Conservation (phyloP, 2,329 filamentous ascomycete species). For the Calonectria honghensis region DNA sequence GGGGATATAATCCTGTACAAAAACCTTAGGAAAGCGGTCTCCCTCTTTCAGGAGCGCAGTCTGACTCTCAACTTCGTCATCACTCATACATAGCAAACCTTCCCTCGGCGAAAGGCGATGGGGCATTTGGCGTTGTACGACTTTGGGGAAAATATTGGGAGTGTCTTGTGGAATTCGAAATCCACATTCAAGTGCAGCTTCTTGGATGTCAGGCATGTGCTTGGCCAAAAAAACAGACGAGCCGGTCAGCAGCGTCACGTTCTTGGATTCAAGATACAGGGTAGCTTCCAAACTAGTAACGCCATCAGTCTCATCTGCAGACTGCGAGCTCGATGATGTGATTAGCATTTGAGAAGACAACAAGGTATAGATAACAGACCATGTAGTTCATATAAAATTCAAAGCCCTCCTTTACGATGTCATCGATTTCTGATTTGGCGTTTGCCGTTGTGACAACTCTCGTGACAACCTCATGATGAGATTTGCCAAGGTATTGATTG, state of each 20-base stretch:
- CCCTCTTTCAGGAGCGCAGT: too few relatives aligned
- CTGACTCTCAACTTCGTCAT: too few relatives aligned
- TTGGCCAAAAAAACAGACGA: not conserved
- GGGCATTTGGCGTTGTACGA: too few relatives aligned
- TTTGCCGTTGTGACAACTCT: not conserved
- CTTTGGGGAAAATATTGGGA: too few relatives aligned
- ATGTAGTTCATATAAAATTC: constrained; percentile 19
- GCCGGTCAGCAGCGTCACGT: not conserved
- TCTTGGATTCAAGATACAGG: constrained; percentile 8
- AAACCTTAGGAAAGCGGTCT: too few relatives aligned
- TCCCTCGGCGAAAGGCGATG: too few relatives aligned
- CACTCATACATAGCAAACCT: too few relatives aligned
- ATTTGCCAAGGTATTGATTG: not conserved
- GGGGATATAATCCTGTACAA: not conserved
- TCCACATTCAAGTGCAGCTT: too few relatives aligned
- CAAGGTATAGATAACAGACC: not conserved
- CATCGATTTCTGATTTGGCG: not conserved
- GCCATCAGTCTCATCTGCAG: not conserved
- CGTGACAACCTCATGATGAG: not conserved
- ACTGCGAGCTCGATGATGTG: not conserved
- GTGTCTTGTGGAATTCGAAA: not conserved
- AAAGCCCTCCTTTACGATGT: not conserved
- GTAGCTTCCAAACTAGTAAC: not conserved
- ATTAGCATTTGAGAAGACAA: not conserved
- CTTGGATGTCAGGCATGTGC: not conserved